These are phyloP conservation scores for Suillus ampliporus DNA, from an alignment of 768 basidiomycete genomes.

Conservation along the genomic window DNA sequence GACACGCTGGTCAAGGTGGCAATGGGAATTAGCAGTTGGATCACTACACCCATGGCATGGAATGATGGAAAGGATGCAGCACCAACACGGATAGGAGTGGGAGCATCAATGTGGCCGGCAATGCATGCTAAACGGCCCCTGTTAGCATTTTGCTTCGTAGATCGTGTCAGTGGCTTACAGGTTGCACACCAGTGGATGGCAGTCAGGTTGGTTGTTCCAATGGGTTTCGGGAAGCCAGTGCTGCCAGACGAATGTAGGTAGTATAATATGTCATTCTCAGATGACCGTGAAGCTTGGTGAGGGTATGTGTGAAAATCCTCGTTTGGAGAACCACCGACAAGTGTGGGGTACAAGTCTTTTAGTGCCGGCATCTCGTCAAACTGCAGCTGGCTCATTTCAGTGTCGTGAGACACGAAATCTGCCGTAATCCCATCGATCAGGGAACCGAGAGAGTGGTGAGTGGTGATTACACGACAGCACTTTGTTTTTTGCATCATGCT, in stretches of 20 bases:
- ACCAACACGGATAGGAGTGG: constrained; percentile 24
- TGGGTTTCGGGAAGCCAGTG: constrained; percentile 55
- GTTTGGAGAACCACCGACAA: constrained; percentile 37
- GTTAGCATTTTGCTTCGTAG: background rate
- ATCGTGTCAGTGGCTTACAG: constrained; percentile 33
- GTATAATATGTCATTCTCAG: constrained; percentile 43
- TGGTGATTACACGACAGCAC: constrained; percentile 26
- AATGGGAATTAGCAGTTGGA: constrained; percentile 26
- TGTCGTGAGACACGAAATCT: constrained; percentile 9
- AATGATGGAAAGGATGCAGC: constrained; percentile 34
- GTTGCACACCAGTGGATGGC: constrained; percentile 41
- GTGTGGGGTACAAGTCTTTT: constrained; percentile 44
- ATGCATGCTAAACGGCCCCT: constrained; percentile 10
- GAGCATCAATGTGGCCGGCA: constrained; percentile 6
- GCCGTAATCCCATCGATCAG: constrained; percentile 19
- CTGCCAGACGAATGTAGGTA: constrained; percentile 59
- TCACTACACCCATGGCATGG: constrained; percentile 27
- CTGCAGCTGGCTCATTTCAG: constrained; percentile 2
- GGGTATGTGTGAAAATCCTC: constrained; percentile 28
- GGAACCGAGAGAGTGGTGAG: constrained; percentile 21
- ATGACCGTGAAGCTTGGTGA: constrained; percentile 15
- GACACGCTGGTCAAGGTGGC: constrained; percentile 19
- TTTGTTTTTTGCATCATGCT: constrained; percentile 28
- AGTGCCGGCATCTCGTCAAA: constrained; percentile 27
- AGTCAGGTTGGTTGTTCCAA: constrained; percentile 40